Evolutionary conservation across 345 rosid species (phyloP).

Genomic region (Syzygium jambos): DNA sequence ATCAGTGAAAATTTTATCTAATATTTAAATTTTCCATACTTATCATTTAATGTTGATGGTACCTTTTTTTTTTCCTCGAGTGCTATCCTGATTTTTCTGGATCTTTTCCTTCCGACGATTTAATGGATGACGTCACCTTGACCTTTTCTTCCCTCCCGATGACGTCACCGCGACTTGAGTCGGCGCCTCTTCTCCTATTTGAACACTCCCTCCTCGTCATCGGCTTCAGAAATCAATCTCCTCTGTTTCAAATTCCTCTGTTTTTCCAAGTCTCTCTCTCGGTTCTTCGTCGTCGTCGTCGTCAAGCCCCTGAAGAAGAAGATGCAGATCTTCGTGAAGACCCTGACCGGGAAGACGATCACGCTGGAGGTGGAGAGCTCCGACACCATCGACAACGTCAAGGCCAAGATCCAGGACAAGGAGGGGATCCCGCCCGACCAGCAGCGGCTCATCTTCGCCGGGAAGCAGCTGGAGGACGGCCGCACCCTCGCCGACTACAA

Average conservation of each 20-base stretch:
- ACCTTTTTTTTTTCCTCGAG: background rate
- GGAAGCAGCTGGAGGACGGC: background rate
- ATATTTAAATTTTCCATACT: too few species aligned
- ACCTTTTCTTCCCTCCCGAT: too few species aligned
- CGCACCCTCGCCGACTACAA: background rate
- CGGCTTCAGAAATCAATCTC: background rate
- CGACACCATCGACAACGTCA: background rate
- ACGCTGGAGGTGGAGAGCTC: background rate
- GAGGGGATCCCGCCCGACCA: background rate
- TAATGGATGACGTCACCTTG: background rate
- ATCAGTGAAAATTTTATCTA: too few species aligned
- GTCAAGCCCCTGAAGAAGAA: background rate
- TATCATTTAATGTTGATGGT: too few species aligned
- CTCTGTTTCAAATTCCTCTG: background rate
- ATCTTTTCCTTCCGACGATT: background rate
- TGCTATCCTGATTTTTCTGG: background rate
- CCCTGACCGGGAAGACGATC: background rate
- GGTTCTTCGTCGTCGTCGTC: too few species aligned
- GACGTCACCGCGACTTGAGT: background rate
- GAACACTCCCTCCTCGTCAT: background rate
- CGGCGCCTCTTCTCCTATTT: background rate
- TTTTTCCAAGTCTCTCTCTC: too few species aligned
- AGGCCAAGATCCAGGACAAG: background rate
- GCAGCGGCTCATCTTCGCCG: background rate
- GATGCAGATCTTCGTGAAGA: background rate